phyloP scores from a whole-genome alignment of 1,284 basidiomycete species.

The Ganoderma lucidum region DNA sequence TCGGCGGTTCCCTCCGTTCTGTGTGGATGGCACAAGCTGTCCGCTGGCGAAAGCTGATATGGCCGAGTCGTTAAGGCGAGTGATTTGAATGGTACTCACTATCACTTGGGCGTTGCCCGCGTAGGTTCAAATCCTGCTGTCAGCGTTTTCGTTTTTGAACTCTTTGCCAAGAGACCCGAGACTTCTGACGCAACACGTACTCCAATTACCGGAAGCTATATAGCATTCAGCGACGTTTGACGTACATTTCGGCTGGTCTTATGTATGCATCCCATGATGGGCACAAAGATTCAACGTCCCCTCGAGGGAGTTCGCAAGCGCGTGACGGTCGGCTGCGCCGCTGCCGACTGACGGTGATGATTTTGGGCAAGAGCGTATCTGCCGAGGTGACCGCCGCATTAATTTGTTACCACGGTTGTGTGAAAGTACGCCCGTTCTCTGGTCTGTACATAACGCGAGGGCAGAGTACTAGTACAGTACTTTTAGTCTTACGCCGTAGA shows the following conservation, averaged over 20 bases:
- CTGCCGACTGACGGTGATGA: neutral
- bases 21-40: neutral
- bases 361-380: neutral
- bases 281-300: neutral
- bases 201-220: neutral
- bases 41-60: slow-evolving; percentile 58
- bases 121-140: slow-evolving; percentile 84
- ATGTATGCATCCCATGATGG: neutral
- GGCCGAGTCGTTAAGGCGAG: slow-evolving; percentile 87
- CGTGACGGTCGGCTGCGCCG: neutral
- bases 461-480: neutral
- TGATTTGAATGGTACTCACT: slow-evolving; percentile 66
- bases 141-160: slow-evolving; percentile 57
- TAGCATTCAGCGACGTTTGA: neutral
- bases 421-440: neutral
- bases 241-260: neutral
- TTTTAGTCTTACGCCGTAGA: neutral
- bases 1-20: too few species aligned
- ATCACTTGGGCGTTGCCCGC: slow-evolving; percentile 81
- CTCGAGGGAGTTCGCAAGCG: neutral
- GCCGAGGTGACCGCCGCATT: slow-evolving; percentile 1
- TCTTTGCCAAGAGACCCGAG: neutral
- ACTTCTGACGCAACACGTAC: neutral
- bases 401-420: neutral
- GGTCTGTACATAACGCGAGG: neutral